Percentiles rank a stretch among this genome's conserved stretches.
These are phyloP conservation scores for Escallonia herrerae DNA, from an alignment of 129 eudicot species.

Conservation along the genomic window DNA sequence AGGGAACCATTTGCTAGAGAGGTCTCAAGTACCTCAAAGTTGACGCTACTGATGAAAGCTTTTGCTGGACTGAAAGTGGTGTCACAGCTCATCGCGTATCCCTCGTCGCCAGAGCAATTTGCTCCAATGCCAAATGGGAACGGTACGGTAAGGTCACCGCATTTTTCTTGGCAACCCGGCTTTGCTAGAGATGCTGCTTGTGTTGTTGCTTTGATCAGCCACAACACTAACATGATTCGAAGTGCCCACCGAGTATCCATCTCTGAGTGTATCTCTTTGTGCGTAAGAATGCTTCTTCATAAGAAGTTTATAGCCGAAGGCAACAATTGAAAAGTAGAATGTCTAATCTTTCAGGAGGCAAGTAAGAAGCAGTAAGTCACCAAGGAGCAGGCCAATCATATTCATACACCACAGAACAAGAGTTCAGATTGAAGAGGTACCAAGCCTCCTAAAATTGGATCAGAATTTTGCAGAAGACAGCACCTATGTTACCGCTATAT, in stretches of 20 bases:
- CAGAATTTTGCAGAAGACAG: too few relatives aligned
- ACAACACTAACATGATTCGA: not conserved
- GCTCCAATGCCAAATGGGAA: not conserved
- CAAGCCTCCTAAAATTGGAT: too few relatives aligned
- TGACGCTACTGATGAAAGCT: conserved; percentile 8
- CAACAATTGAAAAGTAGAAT: too few relatives aligned
- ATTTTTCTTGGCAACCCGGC: not conserved
- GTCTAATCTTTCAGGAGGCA: too few relatives aligned
- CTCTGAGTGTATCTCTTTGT: too few relatives aligned
- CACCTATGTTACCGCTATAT: too few relatives aligned
- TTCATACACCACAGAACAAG: too few relatives aligned
- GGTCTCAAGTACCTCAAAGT: conserved; percentile 11
- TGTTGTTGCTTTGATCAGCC: not conserved
- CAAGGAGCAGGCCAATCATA: too few relatives aligned
- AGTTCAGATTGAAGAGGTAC: too few relatives aligned
- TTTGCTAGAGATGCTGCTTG: not conserved
- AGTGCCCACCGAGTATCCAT: not conserved
- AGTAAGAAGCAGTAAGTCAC: too few relatives aligned
- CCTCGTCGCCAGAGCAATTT: not conserved
- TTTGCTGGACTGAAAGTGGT: not conserved
- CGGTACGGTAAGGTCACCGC: not conserved
- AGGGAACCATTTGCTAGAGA: conserved; percentile 12
- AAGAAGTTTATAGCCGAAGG: too few relatives aligned
- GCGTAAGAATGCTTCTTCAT: too few relatives aligned
- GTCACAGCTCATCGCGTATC: not conserved